Evolutionary conservation across 2,329 filamentous ascomycete genomes (phyloP).

Genomic region (Hypoxylon sp.): DNA sequence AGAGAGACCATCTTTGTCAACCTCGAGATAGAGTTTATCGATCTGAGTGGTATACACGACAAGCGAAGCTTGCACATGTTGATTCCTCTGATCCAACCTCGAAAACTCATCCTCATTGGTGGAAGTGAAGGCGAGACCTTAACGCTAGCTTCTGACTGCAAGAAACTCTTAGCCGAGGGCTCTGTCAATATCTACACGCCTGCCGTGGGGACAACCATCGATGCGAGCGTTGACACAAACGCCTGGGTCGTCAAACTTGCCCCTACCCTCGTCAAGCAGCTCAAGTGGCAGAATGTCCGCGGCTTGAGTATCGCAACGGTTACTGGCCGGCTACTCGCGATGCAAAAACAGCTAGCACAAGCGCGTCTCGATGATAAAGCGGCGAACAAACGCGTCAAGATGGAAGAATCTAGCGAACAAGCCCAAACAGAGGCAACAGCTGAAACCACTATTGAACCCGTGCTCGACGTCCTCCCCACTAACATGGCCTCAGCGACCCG

Average conservation of each 20-base stretch:
- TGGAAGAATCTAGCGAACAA: constrained; percentile 50
- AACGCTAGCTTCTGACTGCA: constrained; percentile 82
- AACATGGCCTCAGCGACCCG: constrained; percentile 78
- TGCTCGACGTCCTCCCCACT: constrained; percentile 66
- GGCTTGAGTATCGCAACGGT: constrained; percentile 93
- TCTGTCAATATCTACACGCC: constrained; percentile 85
- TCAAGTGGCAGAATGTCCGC: constrained; percentile 95
- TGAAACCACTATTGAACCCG: constrained; percentile 57
- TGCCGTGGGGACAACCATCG: constrained; percentile 75
- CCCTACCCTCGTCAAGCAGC: constrained; percentile 82
- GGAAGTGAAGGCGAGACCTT: constrained; percentile 84
- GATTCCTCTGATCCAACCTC: constrained; percentile 91
- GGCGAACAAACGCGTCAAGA: constrained; percentile 64
- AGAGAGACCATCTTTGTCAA: constrained; percentile 75
- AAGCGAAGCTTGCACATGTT: constrained; percentile 94
- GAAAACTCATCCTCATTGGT: constrained; percentile 92
- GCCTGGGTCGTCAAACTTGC: constrained; percentile 96
- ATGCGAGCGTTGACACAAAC: constrained; percentile 97
- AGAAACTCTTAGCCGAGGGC: constrained; percentile 70
- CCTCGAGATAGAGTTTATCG: constrained; percentile 85
- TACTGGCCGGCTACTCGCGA: constrained; percentile 73
- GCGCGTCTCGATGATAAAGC: constrained; percentile 63
- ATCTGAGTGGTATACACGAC: constrained; percentile 93
- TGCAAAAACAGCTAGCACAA: constrained; percentile 54
- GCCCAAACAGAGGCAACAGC: constrained; percentile 36